phyloP scores from a whole-genome alignment of 2,329 filamentous ascomycete species.

The Talaromyces sp. region DNA sequence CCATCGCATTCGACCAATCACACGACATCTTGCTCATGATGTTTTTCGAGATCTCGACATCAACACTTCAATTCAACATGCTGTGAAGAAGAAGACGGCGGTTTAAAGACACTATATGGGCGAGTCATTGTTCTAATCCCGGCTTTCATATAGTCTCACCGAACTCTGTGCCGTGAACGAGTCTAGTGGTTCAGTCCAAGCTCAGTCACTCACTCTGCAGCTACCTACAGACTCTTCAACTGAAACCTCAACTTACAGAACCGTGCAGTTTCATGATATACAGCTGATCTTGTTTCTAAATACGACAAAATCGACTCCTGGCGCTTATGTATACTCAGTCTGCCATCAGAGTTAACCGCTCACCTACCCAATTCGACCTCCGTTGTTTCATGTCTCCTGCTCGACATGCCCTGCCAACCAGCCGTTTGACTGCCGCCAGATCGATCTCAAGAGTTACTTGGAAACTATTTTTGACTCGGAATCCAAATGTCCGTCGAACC shows the following conservation, averaged over 20 bases:
- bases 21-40: neutral
- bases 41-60: too few species aligned
- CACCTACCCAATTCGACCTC: neutral
- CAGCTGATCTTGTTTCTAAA: neutral
- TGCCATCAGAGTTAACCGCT: neutral
- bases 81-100: neutral
- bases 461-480: neutral
- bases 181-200: neutral
- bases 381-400: slow-evolving; percentile 10
- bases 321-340: neutral
- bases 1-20: slow-evolving; percentile 9
- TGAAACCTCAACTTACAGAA: neutral
- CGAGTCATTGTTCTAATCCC: neutral
- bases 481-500: neutral
- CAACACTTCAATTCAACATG: neutral
- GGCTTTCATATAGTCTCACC: neutral
- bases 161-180: neutral
- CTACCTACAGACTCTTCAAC: neutral
- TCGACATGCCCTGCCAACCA: slow-evolving; percentile 10
- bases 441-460: neutral
- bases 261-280: neutral
- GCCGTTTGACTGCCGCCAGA: neutral
- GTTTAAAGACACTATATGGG: neutral
- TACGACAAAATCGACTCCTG: slow-evolving; percentile 1
- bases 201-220: neutral